phyloP scores from a whole-genome alignment of 2,329 filamentous ascomycete genomes.

The Ceratocystis papillata region DNA sequence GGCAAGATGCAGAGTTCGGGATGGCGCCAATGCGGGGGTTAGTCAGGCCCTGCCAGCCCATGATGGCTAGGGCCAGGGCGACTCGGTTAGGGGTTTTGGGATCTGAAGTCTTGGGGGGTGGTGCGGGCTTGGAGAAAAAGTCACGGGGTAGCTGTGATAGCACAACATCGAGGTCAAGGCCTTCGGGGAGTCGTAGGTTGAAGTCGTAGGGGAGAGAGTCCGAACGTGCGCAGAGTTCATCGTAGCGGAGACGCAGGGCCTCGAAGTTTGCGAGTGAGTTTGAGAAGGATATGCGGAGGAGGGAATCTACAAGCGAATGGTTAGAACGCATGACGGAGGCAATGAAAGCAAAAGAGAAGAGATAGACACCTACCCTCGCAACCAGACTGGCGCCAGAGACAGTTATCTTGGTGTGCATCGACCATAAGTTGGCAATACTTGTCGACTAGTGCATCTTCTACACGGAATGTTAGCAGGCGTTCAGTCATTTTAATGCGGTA shows the following conservation, averaged over 20 bases:
- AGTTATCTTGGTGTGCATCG: constrained; percentile 65
- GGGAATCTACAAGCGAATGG: constrained; percentile 37
- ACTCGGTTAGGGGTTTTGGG: constrained; percentile 42
- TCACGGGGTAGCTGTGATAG: constrained; percentile 41
- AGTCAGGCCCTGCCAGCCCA: constrained; percentile 63
- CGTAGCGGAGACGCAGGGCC: constrained; percentile 52
- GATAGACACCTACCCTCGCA: constrained; percentile 56
- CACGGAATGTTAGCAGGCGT: constrained; percentile 25
- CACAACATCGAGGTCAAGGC: constrained; percentile 41
- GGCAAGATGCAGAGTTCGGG: constrained; percentile 66
- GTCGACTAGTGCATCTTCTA: constrained; percentile 58
- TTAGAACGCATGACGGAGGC: neutral
- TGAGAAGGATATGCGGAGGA: constrained; percentile 52
- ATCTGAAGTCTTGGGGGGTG: constrained; percentile 26
- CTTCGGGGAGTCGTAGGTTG: constrained; percentile 48
- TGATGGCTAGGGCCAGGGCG: constrained; percentile 57
- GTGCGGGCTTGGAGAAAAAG: constrained; percentile 43
- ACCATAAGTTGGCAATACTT: constrained; percentile 65
- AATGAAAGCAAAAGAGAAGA: neutral
- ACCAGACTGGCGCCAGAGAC: constrained; percentile 76
- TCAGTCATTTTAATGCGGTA: too few relatives aligned
- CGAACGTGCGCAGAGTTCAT: constrained; percentile 46
- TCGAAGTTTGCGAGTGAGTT: constrained; percentile 50
- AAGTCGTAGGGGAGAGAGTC: constrained; percentile 51
- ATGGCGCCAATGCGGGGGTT: constrained; percentile 47